Evolutionary conservation across 2,329 filamentous ascomycete genomes (phyloP), one percentile per base, ranked within the genome.

Genomic region (Monosporascus cannonballus): DNA sequence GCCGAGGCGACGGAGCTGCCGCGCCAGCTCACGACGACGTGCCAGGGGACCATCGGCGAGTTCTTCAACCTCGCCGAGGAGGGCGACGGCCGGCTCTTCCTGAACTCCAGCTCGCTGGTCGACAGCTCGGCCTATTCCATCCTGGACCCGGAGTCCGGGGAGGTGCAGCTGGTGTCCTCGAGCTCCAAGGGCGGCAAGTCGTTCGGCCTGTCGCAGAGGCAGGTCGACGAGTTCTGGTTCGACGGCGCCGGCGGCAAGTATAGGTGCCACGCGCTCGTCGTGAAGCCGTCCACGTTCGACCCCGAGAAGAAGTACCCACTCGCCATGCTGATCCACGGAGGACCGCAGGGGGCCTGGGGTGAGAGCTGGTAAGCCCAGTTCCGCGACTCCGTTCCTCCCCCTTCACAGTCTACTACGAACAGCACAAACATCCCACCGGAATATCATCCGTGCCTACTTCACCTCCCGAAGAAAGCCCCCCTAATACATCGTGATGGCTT

Each of bases 311-410:
- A 82, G 58, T 95, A 93, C 63, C 90, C 90, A 0, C 75, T 96
- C 4, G 83, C 87, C 2, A 86, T 91, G 65, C 73, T 92, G 42
- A 88, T 95, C 56, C 90, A 96, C 64, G 90, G 90, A 51, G 90
- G 90, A 0, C 90, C 90, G 0, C 89, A 94, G 67, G 82, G 85
- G 22, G 82, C 88, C 0, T 93, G 88, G 86, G 73, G 69, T 34
- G 86, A 94, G 63, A 75, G 78, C 27, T 95, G 90, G 59, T 57
- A 49, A 65, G 60, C 49, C 4, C 11, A 34, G 9, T 14, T 34
- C 30, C 11, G 30, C 30, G 9, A 34, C 30, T 34, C 30, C 30
- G 11, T 34, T 14, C 7, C 25, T 38, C 34, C n/a, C 34, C 30
- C 18, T 17, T 24, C 20, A 11, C 34, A 37, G n/a, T 20, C 15